These are phyloP conservation scores for Leucosporidium yakuticum DNA, from an alignment of 768 basidiomycete species.

Conservation along the genomic window DNA sequence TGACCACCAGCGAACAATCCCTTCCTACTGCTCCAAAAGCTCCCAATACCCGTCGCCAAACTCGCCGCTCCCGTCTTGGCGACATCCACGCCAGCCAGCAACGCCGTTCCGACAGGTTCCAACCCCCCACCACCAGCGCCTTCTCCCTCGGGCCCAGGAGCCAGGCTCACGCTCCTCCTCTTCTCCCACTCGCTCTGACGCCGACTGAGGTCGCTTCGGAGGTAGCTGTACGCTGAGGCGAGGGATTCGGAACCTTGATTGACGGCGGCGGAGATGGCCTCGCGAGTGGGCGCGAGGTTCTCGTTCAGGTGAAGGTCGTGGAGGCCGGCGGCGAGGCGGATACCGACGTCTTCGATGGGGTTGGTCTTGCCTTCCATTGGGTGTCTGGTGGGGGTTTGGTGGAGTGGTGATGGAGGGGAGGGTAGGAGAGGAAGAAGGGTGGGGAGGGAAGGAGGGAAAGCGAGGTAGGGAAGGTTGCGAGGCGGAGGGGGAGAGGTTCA, in stretches of 20 bases:
- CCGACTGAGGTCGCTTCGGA: constrained; percentile 26
- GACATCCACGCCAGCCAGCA: constrained; percentile 30
- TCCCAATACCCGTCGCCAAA: constrained; percentile 27
- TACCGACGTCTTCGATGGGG: constrained; percentile 80
- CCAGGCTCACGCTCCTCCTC: too few species aligned
- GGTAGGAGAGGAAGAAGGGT: too few species aligned
- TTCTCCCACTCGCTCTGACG: constrained; percentile 22
- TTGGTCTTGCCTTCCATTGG: constrained; percentile 88
- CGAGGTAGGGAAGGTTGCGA: too few species aligned
- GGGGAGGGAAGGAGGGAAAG: too few species aligned
- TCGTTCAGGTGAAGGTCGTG: constrained; percentile 90
- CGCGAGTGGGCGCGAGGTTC: constrained; percentile 85
- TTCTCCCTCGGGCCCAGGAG: constrained; percentile 8
- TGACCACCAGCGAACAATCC: not conserved
- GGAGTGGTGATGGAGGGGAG: not conserved
- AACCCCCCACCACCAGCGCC: not conserved
- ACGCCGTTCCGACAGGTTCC: not conserved
- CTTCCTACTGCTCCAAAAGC: constrained; percentile 10
- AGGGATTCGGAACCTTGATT: constrained; percentile 55
- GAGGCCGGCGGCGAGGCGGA: constrained; percentile 85
- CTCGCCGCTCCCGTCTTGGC: constrained; percentile 27
- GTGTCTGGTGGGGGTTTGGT: constrained; percentile 64
- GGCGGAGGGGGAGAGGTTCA: too few species aligned
- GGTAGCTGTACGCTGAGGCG: constrained; percentile 24
- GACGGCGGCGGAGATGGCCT: constrained; percentile 74